Conservation (phyloP, 2,329 filamentous ascomycete species). For the Tolypocladium tundrense region DNA sequence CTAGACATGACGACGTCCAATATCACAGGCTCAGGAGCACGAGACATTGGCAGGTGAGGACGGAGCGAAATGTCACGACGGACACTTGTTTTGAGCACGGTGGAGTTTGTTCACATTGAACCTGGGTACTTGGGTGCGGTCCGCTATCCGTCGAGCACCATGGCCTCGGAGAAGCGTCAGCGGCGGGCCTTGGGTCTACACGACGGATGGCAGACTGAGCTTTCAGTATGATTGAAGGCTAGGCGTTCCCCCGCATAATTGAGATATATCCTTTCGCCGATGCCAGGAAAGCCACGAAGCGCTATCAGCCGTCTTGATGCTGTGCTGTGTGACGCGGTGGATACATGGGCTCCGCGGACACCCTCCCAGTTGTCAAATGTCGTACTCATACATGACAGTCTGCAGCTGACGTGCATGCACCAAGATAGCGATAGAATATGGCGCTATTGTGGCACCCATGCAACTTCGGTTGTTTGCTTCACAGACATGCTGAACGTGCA, state of each 20-base stretch:
- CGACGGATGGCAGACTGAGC: constrained; percentile 2
- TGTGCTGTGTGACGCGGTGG: not conserved
- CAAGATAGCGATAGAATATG: not conserved
- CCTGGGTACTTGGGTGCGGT: constrained; percentile 17
- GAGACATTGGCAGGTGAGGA: not conserved
- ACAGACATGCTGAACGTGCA: not conserved
- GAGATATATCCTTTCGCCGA: constrained; percentile 14
- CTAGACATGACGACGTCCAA: constrained; percentile 2
- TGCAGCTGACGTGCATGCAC: not conserved
- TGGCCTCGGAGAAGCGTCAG: not conserved
- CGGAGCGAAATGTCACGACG: constrained; percentile 6
- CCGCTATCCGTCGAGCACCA: constrained; percentile 7
- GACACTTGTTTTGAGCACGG: constrained; percentile 21
- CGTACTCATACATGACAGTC: not conserved
- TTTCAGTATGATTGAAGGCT: constrained; percentile 33
- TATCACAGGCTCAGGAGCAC: not conserved
- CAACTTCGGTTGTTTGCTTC: not conserved
- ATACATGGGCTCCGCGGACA: not conserved
- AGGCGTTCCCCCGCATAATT: constrained; percentile 36
- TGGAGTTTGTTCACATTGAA: constrained; percentile 24
- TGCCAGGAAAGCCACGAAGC: not conserved
- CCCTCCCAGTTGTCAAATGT: not conserved
- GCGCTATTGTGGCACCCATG: not conserved
- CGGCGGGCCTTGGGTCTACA: not conserved
- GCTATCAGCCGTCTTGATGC: not conserved